Evolutionary conservation across 805 yeast genomes (phyloP).

Genomic region (Ogataea nitratoaversa): DNA sequence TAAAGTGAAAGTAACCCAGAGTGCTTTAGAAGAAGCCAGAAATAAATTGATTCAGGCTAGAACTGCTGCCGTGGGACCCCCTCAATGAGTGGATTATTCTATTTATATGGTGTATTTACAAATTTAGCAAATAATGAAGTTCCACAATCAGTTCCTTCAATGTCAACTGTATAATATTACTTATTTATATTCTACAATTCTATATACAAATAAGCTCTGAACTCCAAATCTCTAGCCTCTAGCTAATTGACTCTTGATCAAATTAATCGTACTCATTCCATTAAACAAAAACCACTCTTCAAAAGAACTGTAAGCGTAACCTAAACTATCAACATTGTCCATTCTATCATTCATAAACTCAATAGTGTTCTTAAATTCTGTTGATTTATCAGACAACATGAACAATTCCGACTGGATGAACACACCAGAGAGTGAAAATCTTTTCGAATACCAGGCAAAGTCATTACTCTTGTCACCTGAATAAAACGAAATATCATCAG

Average conservation of each 20-base stretch:
- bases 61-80: slow-evolving; percentile 9
- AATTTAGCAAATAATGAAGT: no score
- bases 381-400: slow-evolving; percentile 71
- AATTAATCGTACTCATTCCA: slow-evolving; percentile 57
- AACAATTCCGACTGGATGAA: slow-evolving; percentile 75
- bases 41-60: slow-evolving; percentile 31
- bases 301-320: slow-evolving; percentile 56
- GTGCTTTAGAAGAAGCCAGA: slow-evolving; percentile 55
- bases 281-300: slow-evolving; percentile 77
- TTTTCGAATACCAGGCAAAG: slow-evolving; percentile 89
- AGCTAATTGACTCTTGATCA: slow-evolving; percentile 64
- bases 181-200: no score
- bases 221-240: slow-evolving; percentile 59
- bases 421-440: slow-evolving; percentile 64
- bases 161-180: no score
- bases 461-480: slow-evolving; percentile 80
- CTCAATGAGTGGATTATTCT: neutral
- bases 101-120: neutral
- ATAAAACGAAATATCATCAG: slow-evolving; percentile 79
- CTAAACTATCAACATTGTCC: slow-evolving; percentile 47
- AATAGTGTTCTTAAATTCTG: slow-evolving; percentile 51
- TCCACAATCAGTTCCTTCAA: no score
- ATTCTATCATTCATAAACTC: slow-evolving; percentile 62
- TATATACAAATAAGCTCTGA: no score
- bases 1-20: slow-evolving; percentile 55